A percentile compares a stretch with the other conserved stretches of the same genome.
phyloP scores from a whole-genome alignment of 495 filamentous ascomycete species.

The Cercophora newfieldiana region DNA sequence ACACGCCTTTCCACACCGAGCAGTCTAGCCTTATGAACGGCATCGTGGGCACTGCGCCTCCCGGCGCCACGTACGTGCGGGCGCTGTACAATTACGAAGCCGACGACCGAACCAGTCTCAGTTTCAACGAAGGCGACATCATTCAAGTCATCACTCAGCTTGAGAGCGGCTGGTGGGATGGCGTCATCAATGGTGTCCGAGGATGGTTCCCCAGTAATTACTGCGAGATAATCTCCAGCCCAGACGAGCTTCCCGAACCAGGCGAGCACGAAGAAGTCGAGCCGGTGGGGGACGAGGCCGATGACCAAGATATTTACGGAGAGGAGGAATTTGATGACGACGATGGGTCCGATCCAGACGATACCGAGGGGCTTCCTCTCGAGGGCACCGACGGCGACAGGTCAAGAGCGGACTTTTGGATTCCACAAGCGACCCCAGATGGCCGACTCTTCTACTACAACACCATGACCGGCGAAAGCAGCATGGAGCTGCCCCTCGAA shows the following conservation, averaged over 20 bases:
- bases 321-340: constrained; percentile 41
- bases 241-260: constrained; percentile 60
- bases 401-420: constrained; percentile 95
- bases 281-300: constrained; percentile 68
- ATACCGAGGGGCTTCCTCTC: constrained; percentile 61
- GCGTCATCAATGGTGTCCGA: constrained; percentile 86
- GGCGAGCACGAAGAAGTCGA: constrained; percentile 66
- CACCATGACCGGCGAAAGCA: constrained; percentile 88
- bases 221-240: constrained; percentile 77
- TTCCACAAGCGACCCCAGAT: constrained; percentile 93
- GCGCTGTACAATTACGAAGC: constrained; percentile 97
- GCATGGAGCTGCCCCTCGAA: constrained; percentile 90
- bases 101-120: constrained; percentile 93
- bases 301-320: constrained; percentile 46
- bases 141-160: constrained; percentile 98
- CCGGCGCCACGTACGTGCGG: constrained; percentile 84
- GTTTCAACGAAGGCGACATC: constrained; percentile 91
- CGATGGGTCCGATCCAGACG: constrained; percentile 40
- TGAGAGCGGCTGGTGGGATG: constrained; percentile 99
- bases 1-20: constrained; percentile 6
- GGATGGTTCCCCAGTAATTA: constrained; percentile 99
- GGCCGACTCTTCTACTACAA: constrained; percentile 98
- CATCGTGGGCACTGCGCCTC: constrained; percentile 67
- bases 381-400: constrained; percentile 69
- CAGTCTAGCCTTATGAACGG: constrained; percentile 60